These are phyloP conservation scores for Adansonia grandidieri DNA, from an alignment of 441 rosid genomes.

Conservation along the genomic window DNA sequence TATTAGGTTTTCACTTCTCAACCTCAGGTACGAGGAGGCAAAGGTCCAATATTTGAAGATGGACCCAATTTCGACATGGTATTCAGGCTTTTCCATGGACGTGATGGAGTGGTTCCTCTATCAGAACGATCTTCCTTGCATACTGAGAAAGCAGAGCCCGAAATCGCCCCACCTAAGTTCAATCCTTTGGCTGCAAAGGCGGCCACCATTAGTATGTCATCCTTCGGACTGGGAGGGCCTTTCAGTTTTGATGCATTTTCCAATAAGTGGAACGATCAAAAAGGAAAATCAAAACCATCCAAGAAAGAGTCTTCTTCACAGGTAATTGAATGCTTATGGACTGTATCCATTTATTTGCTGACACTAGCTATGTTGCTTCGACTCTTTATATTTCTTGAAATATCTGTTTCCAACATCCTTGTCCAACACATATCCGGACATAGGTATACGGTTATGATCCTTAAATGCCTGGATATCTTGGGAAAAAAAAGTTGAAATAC, in stretches of 20 bases:
- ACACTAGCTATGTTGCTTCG: no score
- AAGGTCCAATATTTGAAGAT: constrained; percentile 81
- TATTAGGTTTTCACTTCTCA: constrained; percentile 14
- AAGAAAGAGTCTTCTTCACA: constrained; percentile 59
- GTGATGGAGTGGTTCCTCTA: constrained; percentile 75
- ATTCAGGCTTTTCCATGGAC: constrained; percentile 76
- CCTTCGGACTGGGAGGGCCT: constrained; percentile 70
- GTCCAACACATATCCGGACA: no score
- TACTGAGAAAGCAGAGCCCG: constrained; percentile 39
- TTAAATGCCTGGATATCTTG: no score
- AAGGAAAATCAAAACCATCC: constrained; percentile 55
- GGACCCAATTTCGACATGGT: constrained; percentile 77
- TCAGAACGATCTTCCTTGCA: constrained; percentile 43
- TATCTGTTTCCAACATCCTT: no score
- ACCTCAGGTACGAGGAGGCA: constrained; percentile 55
- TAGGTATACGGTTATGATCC: no score
- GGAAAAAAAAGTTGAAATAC: no score
- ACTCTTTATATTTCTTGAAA: no score
- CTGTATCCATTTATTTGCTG: neutral
- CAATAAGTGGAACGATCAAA: constrained; percentile 54
- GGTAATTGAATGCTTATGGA: constrained; percentile 33
- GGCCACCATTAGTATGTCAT: constrained; percentile 72
- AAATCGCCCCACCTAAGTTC: constrained; percentile 48
- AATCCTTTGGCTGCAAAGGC: constrained; percentile 75
- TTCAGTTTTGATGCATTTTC: constrained; percentile 66